Base-by-base conservation (phyloP, 805 yeast genomes). In the Teunomyces tritomae region DNA sequence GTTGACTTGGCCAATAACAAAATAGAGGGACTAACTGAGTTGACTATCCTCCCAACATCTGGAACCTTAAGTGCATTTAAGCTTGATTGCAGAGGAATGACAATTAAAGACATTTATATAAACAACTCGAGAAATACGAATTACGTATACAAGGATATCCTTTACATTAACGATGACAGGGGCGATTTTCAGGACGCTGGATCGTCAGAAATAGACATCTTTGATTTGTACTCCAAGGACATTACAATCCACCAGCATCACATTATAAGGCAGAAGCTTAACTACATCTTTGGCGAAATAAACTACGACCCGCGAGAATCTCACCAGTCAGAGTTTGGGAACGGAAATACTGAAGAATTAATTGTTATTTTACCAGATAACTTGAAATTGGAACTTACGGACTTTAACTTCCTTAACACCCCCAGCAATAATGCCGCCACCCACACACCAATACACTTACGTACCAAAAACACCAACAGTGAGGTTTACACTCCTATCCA, bases 41-140 rank as follows among this genome's bases (percentile, higher is more conserved):
- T 94, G 28, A 85, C 94, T 1, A 73, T 91, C 2, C 74, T 87
- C 13, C 97, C 99, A 0, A 69, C 80, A 11, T 80, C 83, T 44
- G 70, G 83, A 16, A 58, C 72, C 1, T 68, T 92, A 39, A 80
- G 78, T 48, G 69, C 71, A 8, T 71, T 94, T 24, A 79, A 80
- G 45, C 70, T 94, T 44, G 98, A 94, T 63, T 88, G 96, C 49
- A 79, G 96, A 45, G 89, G 88, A 39, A 76, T 86, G 69, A 73
- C 71, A 32, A 79, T 94, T 32, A 75, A 77, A 20, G 78, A 80
- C 24, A 85, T 89, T 5, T 71, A 72, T 30, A 78, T 94, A 37
- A 90, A 73, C 51, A 67, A 67, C 30, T 78, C 81, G 47, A 73
- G 82, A 53, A 73, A 78, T 49, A 78, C 83, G 1, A 65, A 73